Percentiles rank a stretch among this genome's conserved stretches.
Conservation (phyloP, 495 filamentous ascomycete species). For the Aspergillus sclerotioniger region DNA sequence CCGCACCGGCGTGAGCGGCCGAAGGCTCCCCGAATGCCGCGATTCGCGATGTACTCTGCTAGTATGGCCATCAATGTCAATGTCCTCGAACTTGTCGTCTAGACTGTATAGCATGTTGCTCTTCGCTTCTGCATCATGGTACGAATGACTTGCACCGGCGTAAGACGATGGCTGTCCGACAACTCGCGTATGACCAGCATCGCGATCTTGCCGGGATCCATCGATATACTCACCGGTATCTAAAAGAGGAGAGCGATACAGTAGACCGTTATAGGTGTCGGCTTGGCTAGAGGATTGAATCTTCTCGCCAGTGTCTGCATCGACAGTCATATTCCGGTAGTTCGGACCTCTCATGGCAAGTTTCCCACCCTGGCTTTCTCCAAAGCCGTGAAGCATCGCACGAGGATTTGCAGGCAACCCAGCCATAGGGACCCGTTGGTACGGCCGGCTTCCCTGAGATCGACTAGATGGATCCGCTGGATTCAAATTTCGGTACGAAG, state of each 20-base stretch:
- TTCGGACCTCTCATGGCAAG: slow-evolving; percentile 5
- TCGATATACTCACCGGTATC: slow-evolving; percentile 13
- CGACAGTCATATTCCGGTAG: slow-evolving; percentile 13
- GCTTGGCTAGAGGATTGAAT: slow-evolving; percentile 10
- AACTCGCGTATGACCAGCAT: slow-evolving; percentile 10
- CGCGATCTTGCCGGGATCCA: slow-evolving; percentile 17
- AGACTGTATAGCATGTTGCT: slow-evolving; percentile 4
- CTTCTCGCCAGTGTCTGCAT: slow-evolving; percentile 10
- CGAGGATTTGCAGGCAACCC: slow-evolving; percentile 43
- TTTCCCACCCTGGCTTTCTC: slow-evolving; percentile 16
- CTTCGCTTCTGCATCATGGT: slow-evolving; percentile 5
- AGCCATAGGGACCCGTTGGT: slow-evolving; percentile 17
- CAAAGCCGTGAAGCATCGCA: slow-evolving; percentile 32
- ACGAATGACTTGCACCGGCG: slow-evolving; percentile 8
- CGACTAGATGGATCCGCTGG: slow-evolving; percentile 3
- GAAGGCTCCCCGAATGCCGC: slow-evolving; percentile 21
- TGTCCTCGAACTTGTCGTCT: slow-evolving; percentile 17
- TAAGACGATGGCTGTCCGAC: slow-evolving; percentile 9
- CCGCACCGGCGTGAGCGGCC: slow-evolving; percentile 24
- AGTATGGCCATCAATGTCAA: slow-evolving; percentile 15
- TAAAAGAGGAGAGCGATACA: neutral
- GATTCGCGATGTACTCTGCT: slow-evolving; percentile 5
- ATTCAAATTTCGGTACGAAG: slow-evolving; percentile 7
- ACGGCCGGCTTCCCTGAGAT: slow-evolving; percentile 9
- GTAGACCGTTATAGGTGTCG: neutral